These are phyloP conservation scores for Tetrastigma voinierianum DNA, from an alignment of 164 flowering plant genomes.

Conservation along the genomic window DNA sequence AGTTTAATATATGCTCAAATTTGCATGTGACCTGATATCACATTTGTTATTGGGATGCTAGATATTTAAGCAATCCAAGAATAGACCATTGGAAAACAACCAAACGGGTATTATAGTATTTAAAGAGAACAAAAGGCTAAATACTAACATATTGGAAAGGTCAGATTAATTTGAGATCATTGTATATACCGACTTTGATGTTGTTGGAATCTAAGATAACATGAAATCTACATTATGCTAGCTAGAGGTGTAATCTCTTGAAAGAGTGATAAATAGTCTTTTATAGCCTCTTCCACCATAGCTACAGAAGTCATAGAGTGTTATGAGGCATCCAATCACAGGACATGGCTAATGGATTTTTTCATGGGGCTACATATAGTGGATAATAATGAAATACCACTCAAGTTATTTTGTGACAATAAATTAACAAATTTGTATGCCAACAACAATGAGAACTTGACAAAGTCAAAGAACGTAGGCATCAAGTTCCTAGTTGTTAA, in stretches of 20 bases:
- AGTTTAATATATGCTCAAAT: no score
- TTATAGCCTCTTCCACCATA: conserved; percentile 2
- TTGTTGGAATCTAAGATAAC: not conserved
- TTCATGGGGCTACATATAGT: not conserved
- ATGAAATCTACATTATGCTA: not conserved
- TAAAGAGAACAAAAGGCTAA: no score
- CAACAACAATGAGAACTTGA: conserved; percentile 5
- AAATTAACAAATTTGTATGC: not conserved
- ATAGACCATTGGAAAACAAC: no score
- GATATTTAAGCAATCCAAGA: no score
- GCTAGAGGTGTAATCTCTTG: conserved; percentile 6
- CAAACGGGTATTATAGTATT: no score
- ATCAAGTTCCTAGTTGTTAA: no score
- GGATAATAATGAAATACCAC: conserved; percentile 3
- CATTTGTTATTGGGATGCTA: no score
- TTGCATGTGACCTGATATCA: no score
- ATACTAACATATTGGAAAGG: no score
- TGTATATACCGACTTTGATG: conserved; percentile 1
- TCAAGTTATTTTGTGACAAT: conserved; percentile 4
- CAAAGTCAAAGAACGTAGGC: no score
- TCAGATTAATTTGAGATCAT: conserved; percentile 6
- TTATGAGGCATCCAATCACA: not conserved
- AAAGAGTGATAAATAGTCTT: conserved; percentile 1
- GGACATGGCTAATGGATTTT: no score
- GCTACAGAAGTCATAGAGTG: not conserved